Evolutionary conservation across 1,284 basidiomycete genomes (phyloP).

Genomic region (Flammula alnicola): DNA sequence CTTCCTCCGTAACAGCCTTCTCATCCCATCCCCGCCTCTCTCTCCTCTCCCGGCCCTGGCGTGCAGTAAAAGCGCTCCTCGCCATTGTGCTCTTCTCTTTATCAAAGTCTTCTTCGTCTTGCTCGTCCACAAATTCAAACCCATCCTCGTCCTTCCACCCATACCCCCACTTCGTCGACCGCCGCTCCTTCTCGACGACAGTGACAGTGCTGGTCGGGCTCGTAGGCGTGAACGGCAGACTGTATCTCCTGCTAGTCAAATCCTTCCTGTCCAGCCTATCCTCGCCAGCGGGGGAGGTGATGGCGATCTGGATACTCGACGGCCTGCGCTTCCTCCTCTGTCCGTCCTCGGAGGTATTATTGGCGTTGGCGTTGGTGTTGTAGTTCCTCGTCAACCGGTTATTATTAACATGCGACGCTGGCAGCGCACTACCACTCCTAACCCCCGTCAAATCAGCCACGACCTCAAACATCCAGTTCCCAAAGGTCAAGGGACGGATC

Average conservation of each 20-base stretch:
- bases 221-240: slow-evolving; percentile 67
- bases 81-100: slow-evolving; percentile 38
- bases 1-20: slow-evolving; percentile 35
- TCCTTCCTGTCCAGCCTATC: not conserved
- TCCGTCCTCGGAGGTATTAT: not conserved
- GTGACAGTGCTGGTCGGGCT: slow-evolving; percentile 46
- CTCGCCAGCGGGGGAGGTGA: slow-evolving; percentile 25
- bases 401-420: too few relatives aligned
- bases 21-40: slow-evolving; percentile 27
- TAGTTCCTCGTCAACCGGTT: too few relatives aligned
- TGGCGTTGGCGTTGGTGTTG: slow-evolving; percentile 28
- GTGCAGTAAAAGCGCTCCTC: slow-evolving; percentile 25
- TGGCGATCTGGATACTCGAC: slow-evolving; percentile 41
- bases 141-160: slow-evolving; percentile 27
- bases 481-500: slow-evolving; percentile 45
- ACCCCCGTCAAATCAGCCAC: slow-evolving; percentile 63
- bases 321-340: slow-evolving; percentile 27
- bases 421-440: slow-evolving; percentile 22
- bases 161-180: slow-evolving; percentile 13
- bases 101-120: slow-evolving; percentile 16
- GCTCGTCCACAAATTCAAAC: not conserved
- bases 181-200: slow-evolving; percentile 15
- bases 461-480: slow-evolving; percentile 81
- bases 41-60: slow-evolving; percentile 28
- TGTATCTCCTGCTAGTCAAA: slow-evolving; percentile 44